These are phyloP conservation scores for Saccharum spontaneum DNA, from an alignment of 176 grass and related monocot species.

Conservation along the genomic window DNA sequence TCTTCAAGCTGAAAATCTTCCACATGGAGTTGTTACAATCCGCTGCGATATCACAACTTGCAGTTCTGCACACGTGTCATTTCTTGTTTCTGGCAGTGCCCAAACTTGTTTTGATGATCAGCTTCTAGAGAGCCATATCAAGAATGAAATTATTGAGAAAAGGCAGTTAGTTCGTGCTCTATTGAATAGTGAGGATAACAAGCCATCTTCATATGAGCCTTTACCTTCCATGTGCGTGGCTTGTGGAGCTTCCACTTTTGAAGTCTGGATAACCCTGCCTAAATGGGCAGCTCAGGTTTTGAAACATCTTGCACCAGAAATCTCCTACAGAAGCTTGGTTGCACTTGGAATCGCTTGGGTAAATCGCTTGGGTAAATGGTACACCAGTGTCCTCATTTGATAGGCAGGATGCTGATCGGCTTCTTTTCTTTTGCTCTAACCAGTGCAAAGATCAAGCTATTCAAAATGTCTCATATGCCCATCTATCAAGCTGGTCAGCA, in stretches of 20 bases:
- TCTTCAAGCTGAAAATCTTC: constrained; percentile 52
- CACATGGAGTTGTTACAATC: constrained; percentile 62
- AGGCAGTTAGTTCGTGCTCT: constrained; percentile 51
- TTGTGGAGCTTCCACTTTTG: constrained; percentile 60
- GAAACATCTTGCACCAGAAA: constrained; percentile 60
- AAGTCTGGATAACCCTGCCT: constrained; percentile 61
- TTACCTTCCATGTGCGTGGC: constrained; percentile 56
- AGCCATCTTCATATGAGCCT: constrained; percentile 33
- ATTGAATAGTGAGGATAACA: constrained; percentile 29
- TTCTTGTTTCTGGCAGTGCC: no score
- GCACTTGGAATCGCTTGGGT: constrained; percentile 72
- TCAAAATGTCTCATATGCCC: constrained; percentile 1
- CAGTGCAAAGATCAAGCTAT: constrained; percentile 34
- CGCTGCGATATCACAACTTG: constrained; percentile 64
- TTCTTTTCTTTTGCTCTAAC: constrained; percentile 67
- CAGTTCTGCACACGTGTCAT: constrained; percentile 42
- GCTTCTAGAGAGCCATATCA: constrained; percentile 60
- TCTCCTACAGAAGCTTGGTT: constrained; percentile 60
- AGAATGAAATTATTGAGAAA: constrained; percentile 69
- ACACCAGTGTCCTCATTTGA: constrained; percentile 68
- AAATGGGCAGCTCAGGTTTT: constrained; percentile 77
- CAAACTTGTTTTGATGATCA: constrained; percentile 70
- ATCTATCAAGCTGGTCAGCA: constrained; percentile 47
- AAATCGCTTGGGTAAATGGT: constrained; percentile 62
- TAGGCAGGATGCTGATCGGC: constrained; percentile 57